A percentile compares a stretch with the other conserved stretches of the same genome.
Evolutionary conservation across 2,329 filamentous ascomycete species (phyloP).

Genomic region (Diaporthe ilicicola): DNA sequence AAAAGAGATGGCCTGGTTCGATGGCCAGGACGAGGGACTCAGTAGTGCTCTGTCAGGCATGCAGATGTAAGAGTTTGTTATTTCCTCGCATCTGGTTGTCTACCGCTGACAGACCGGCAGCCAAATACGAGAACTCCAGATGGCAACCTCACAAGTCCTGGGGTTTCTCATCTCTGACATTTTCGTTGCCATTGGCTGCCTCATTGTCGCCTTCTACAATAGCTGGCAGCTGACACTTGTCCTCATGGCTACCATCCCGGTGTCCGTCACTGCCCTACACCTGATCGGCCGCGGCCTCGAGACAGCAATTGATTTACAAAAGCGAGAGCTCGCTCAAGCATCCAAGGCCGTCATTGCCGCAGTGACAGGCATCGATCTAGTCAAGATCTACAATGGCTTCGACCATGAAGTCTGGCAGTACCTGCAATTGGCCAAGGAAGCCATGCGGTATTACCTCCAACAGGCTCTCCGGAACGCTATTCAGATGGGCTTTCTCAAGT

Average conservation of each 20-base stretch:
- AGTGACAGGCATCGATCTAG: slow-evolving; percentile 79
- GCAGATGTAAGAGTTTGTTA: slow-evolving; percentile 69
- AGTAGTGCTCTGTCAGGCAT: slow-evolving; percentile 75
- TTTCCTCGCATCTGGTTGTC: background rate
- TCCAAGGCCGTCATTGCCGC: slow-evolving; percentile 77
- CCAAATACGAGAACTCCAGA: slow-evolving; percentile 82
- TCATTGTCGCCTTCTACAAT: slow-evolving; percentile 77
- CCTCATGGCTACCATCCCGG: slow-evolving; percentile 75
- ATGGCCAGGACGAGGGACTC: slow-evolving; percentile 75
- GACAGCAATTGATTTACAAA: slow-evolving; percentile 73
- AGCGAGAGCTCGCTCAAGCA: slow-evolving; percentile 71
- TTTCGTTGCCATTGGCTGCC: slow-evolving; percentile 70
- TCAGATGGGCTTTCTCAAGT: slow-evolving; percentile 77
- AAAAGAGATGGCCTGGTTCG: slow-evolving; percentile 85
- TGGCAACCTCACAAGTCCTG: slow-evolving; percentile 80
- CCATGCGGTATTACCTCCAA: slow-evolving; percentile 69
- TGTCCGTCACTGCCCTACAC: slow-evolving; percentile 69
- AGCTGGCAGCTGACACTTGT: slow-evolving; percentile 88
- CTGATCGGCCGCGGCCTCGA: slow-evolving; percentile 69
- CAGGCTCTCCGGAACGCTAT: slow-evolving; percentile 75
- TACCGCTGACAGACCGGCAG: slow-evolving; percentile 53
- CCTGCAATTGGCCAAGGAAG: slow-evolving; percentile 59
- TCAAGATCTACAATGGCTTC: slow-evolving; percentile 86
- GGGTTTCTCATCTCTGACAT: slow-evolving; percentile 73
- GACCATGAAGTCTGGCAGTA: slow-evolving; percentile 76